Evolutionary conservation across 352 stramenopile species (phyloP).

Genomic region (Pythium monospermum): DNA sequence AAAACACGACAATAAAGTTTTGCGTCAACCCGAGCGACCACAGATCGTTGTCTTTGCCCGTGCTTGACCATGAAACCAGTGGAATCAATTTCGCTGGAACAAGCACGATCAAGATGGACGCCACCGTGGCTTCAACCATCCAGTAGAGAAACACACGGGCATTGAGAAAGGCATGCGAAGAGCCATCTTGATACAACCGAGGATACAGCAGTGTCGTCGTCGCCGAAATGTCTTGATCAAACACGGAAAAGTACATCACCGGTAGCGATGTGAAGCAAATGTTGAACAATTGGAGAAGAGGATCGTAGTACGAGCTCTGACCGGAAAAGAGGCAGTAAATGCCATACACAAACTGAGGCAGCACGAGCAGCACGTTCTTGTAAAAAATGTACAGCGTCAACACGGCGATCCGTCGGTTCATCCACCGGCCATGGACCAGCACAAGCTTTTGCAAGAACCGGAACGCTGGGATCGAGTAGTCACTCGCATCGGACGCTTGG

Average conservation of each 20-base stretch:
- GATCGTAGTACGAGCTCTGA: slow-evolving; percentile 75
- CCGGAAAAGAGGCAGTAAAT: slow-evolving; percentile 70
- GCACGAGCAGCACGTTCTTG: slow-evolving; percentile 80
- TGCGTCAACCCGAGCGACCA: slow-evolving; percentile 62
- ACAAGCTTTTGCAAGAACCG: slow-evolving; percentile 79
- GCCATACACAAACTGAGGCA: slow-evolving; percentile 76
- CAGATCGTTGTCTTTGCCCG: slow-evolving; percentile 58
- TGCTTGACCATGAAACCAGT: slow-evolving; percentile 35
- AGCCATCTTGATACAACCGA: slow-evolving; percentile 50
- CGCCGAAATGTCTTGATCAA: slow-evolving; percentile 23
- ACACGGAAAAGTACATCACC: slow-evolving; percentile 63
- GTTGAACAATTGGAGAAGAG: slow-evolving; percentile 75
- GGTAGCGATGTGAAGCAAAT: slow-evolving; percentile 75
- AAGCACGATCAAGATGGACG: slow-evolving; percentile 44
- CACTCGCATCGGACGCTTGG: slow-evolving; percentile 85
- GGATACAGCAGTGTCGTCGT: slow-evolving; percentile 39
- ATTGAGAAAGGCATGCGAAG: slow-evolving; percentile 46
- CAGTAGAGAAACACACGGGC: slow-evolving; percentile 38
- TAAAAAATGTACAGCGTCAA: slow-evolving; percentile 86
- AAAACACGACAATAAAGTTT: slow-evolving; percentile 56
- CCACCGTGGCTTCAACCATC: slow-evolving; percentile 52
- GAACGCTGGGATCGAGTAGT: slow-evolving; percentile 89
- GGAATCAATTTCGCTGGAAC: slow-evolving; percentile 36
- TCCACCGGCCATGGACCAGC: slow-evolving; percentile 81
- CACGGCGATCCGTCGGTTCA: slow-evolving; percentile 57